phyloP scores from a whole-genome alignment of 139 green algal genomes.

The Parachlorella kessleri region DNA sequence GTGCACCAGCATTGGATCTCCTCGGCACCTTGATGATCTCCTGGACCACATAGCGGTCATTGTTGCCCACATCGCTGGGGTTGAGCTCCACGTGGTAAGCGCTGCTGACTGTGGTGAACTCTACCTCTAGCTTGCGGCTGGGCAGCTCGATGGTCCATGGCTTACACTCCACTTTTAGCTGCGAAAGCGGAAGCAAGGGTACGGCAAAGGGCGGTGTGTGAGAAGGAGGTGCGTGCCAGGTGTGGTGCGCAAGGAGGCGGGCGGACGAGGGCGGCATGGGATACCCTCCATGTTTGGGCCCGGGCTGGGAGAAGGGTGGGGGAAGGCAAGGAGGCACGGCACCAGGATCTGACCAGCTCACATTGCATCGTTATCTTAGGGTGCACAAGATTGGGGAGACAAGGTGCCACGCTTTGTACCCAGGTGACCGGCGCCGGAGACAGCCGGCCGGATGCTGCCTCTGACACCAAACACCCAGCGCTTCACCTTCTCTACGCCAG shows the following conservation, averaged over 20 bases:
- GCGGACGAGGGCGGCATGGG: not conserved
- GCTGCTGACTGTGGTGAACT: slow-evolving; percentile 89
- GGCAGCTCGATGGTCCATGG: slow-evolving; percentile 94
- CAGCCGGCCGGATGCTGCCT: too few relatives aligned
- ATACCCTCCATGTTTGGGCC: too few relatives aligned
- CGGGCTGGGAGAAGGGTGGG: too few relatives aligned
- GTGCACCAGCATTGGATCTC: too few relatives aligned
- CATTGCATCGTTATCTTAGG: too few relatives aligned
- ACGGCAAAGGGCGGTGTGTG: not conserved
- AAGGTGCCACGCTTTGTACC: too few relatives aligned
- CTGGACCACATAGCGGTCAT: slow-evolving; percentile 72
- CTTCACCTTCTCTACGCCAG: slow-evolving; percentile 93
- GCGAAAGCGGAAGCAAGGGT: not conserved
- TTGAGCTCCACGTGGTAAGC: slow-evolving; percentile 97
- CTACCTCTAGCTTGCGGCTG: slow-evolving; percentile 91
- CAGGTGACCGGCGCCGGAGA: too few relatives aligned
- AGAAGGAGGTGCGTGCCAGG: not conserved
- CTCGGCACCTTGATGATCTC: not conserved
- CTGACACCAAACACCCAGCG: too few relatives aligned
- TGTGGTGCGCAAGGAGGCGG: not conserved
- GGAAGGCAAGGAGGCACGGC: too few relatives aligned
- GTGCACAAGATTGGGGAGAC: too few relatives aligned
- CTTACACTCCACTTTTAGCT: slow-evolving; percentile 89
- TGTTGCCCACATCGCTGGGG: slow-evolving; percentile 90
- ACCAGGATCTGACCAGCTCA: too few relatives aligned